These are phyloP conservation scores for Schwanniomyces pseudopolymorphus DNA, from an alignment of 805 yeast genomes.

Conservation along the genomic window DNA sequence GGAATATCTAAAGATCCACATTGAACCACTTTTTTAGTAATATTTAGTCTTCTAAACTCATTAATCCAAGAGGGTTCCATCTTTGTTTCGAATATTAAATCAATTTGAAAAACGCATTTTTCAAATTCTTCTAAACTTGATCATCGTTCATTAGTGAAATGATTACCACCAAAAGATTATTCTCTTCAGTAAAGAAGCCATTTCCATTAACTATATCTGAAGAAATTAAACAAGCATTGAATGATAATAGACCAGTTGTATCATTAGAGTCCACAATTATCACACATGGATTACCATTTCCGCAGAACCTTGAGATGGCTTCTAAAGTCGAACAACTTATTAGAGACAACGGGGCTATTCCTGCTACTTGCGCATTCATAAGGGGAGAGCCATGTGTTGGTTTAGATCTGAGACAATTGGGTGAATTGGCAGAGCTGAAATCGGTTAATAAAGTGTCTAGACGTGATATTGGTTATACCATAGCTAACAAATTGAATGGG, in stretches of 20 bases:
- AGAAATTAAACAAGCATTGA: conserved; percentile 67
- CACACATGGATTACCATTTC: conserved; percentile 87
- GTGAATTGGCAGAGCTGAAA: conserved; percentile 44
- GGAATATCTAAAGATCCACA: background rate
- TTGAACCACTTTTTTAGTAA: background rate
- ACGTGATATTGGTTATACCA: conserved; percentile 72
- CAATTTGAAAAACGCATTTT: background rate
- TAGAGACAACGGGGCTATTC: conserved; percentile 64
- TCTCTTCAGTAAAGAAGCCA: background rate
- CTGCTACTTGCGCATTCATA: conserved; percentile 83
- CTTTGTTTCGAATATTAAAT: background rate
- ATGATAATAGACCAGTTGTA: conserved; percentile 63
- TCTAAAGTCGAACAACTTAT: conserved; percentile 59
- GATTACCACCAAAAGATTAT: conserved; percentile 3
- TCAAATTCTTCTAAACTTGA: background rate
- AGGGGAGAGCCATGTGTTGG: conserved; percentile 76
- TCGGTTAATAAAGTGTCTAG: conserved; percentile 60
- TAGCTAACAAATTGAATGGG: conserved; percentile 65
- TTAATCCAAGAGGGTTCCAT: conserved; percentile 1
- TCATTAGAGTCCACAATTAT: conserved; percentile 85
- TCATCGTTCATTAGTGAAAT: background rate
- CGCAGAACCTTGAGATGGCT: conserved; percentile 76
- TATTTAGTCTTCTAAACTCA: background rate
- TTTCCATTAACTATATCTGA: conserved; percentile 27
- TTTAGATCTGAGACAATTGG: conserved; percentile 46